These are phyloP conservation scores for Candida pini DNA, from an alignment of 805 yeast species.

Conservation along the genomic window DNA sequence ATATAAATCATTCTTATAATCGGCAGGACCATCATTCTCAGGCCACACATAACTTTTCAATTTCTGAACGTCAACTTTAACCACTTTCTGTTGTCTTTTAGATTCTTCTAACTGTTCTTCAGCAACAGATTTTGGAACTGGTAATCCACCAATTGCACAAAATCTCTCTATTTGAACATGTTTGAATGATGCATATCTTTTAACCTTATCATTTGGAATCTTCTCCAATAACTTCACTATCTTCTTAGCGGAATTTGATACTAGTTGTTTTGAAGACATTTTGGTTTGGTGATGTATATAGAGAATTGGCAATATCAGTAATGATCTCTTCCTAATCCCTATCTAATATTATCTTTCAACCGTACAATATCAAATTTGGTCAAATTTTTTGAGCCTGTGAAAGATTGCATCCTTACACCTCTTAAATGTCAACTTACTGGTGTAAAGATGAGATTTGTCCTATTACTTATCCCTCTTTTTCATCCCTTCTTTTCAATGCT, in stretches of 20 bases:
- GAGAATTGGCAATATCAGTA: too few species aligned
- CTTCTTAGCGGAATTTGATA: conserved; percentile 36
- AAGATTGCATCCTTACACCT: too few species aligned
- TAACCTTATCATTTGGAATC: conserved; percentile 64
- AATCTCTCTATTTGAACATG: conserved; percentile 57
- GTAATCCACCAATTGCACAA: conserved; percentile 44
- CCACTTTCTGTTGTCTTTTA: conserved; percentile 32
- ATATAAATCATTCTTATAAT: conserved; percentile 43
- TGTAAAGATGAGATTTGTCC: too few species aligned
- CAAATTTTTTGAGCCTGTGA: too few species aligned
- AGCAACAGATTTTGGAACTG: conserved; percentile 32
- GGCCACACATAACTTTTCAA: conserved; percentile 34
- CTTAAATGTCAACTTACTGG: too few species aligned
- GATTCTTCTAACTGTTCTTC: conserved; percentile 27
- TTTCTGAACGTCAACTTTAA: conserved; percentile 29
- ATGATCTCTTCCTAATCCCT: too few species aligned
- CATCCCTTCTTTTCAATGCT: too few species aligned
- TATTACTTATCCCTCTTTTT: too few species aligned
- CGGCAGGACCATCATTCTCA: conserved; percentile 30
- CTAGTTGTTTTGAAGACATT: conserved; percentile 5
- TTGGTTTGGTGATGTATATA: too few species aligned
- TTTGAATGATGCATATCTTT: conserved; percentile 66
- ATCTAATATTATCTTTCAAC: too few species aligned
- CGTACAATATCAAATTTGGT: too few species aligned
- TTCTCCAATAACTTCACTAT: conserved; percentile 53